Evolutionary conservation across 2,329 filamentous ascomycete genomes (phyloP), one percentile per base, ranked within the genome.

Genomic region (Ceratocystis cubensis): DNA sequence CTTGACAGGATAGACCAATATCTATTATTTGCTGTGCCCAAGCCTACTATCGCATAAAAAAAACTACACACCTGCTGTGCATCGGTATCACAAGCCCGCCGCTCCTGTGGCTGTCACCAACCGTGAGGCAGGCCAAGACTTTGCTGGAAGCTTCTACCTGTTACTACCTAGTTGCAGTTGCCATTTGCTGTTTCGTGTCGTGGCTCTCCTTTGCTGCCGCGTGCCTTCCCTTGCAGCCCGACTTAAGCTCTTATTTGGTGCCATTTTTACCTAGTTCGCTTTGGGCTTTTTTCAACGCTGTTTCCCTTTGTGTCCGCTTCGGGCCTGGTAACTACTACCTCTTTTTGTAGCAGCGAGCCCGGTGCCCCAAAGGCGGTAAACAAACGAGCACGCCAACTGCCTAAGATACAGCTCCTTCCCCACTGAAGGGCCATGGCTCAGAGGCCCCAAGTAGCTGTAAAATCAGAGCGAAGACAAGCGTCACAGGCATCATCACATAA

Each of bases 171-270:
- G 20, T 20, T 15, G 20, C 15, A 59, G 13, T 59, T 30, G 53
- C 25, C n/a, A 20, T n/a, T 59, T 59, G 53, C 53, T 59, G 25
- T 17, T 17, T 30, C 53, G 0, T 37, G 53, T 30, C n/a, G 53
- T 33, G 37, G 37, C 37, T 59, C 7, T 17, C 28, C 53, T 30
- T 6, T n/a, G 53, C 53, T 33, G 53, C 7, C 53, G 53, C 33
- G 53, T 57, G 25, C 53, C 53, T 57, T 57, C 53, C 53, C 15
- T 57, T 57, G 13, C 53, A 59, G 28, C 53, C 17, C n/a, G 53
- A 30, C 53, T 20, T 3, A 20, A 30, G 17, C 53, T 59, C 53
- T 10, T 13, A 17, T 10, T 59, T 20, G 5, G 25, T 25, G 17
- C 17, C 22, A 30, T 41, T 41, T 37, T 41, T 25, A 17, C 53